Evolutionary conservation across 192 early-diverging fungal genomes (phyloP).

Genomic region (Dimargaris cristalligena): DNA sequence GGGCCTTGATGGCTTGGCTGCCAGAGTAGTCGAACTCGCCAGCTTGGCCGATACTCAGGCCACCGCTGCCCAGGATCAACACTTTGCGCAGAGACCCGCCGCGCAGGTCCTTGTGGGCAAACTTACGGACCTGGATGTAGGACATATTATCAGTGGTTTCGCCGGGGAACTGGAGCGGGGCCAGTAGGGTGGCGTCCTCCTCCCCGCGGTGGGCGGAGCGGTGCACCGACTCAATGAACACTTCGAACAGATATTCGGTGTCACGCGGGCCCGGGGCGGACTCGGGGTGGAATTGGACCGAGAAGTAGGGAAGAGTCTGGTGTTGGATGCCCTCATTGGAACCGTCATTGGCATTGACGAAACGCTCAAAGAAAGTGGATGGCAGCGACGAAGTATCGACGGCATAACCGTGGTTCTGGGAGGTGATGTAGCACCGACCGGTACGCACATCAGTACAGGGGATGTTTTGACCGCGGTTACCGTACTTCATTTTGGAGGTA

Average conservation of each 20-base stretch:
- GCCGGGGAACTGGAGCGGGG: slow-evolving; percentile 54
- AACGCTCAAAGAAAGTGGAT: slow-evolving; percentile 58
- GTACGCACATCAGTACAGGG: slow-evolving; percentile 93
- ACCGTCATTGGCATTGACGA: slow-evolving; percentile 96
- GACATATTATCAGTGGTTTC: slow-evolving; percentile 18
- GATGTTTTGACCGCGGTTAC: slow-evolving; percentile 99
- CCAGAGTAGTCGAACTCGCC: slow-evolving; percentile 99
- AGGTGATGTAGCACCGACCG: slow-evolving; percentile 95
- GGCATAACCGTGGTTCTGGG: slow-evolving; percentile 97
- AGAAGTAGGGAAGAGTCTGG: slow-evolving; percentile 78
- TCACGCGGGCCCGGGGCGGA: slow-evolving; percentile 90
- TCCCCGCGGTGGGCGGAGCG: slow-evolving; percentile 48
- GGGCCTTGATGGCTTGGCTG: slow-evolving; percentile 92
- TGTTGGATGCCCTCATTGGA: slow-evolving; percentile 98
- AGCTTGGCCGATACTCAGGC: slow-evolving; percentile 94
- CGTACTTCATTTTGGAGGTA: slow-evolving; percentile 95
- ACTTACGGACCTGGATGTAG: background rate
- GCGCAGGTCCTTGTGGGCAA: slow-evolving; percentile 25
- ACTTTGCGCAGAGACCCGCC: slow-evolving; percentile 74
- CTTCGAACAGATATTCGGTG: slow-evolving; percentile 93
- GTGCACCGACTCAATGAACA: slow-evolving; percentile 66
- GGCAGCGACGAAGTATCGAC: slow-evolving; percentile 71
- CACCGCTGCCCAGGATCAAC: slow-evolving; percentile 89
- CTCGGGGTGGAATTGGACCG: slow-evolving; percentile 99
- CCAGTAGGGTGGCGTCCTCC: too few relatives aligned